Evolutionary conservation across 176 grass and related monocot genomes (phyloP).

Genomic region (Raddia guianensis): DNA sequence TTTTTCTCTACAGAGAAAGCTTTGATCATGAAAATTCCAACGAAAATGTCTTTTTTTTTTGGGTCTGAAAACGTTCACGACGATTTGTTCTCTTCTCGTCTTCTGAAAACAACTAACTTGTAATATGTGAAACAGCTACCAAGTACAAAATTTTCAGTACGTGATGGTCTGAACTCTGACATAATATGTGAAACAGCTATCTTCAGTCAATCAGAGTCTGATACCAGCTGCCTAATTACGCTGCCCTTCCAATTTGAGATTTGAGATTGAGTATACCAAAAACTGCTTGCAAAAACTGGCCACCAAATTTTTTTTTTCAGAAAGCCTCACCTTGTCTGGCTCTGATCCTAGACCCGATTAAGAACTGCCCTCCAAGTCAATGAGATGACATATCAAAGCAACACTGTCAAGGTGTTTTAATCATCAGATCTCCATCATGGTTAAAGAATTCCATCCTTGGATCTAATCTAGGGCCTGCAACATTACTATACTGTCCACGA

Average conservation of each 20-base stretch:
- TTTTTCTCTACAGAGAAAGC: background rate
- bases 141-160: background rate
- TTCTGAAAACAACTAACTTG: background rate
- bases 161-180: background rate
- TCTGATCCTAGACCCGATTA: background rate
- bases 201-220: background rate
- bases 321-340: constrained; percentile 14
- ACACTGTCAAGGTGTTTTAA: background rate
- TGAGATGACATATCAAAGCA: background rate
- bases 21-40: background rate
- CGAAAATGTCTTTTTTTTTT: background rate
- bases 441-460: constrained; percentile 20
- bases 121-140: too few species aligned
- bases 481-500: background rate
- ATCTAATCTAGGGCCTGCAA: background rate
- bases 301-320: background rate
- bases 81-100: background rate
- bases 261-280: background rate
- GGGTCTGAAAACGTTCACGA: background rate
- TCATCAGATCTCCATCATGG: constrained; percentile 5
- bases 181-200: background rate
- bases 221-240: background rate
- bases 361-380: constrained; percentile 19
- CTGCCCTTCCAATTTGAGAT: background rate
- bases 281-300: background rate